Evolutionary conservation across 441 rosid species (phyloP).

Genomic region (Mallotus japonicus): DNA sequence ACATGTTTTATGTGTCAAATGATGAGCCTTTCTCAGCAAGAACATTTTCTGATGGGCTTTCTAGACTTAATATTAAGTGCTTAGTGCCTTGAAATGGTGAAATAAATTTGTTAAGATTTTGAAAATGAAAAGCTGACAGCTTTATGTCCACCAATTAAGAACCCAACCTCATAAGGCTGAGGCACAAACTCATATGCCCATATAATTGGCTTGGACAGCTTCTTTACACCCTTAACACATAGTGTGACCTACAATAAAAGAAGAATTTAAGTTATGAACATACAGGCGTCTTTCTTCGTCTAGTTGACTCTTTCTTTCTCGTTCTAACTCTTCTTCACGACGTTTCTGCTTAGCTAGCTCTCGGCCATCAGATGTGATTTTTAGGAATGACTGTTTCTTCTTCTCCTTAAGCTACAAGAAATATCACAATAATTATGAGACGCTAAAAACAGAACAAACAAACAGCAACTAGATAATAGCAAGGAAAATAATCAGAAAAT

Average conservation of each 20-base stretch:
- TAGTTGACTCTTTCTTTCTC: conserved; percentile 67
- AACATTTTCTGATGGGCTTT: neutral
- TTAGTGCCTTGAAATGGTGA: neutral
- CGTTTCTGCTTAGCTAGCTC: conserved; percentile 90
- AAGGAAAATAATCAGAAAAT: conserved; percentile 9
- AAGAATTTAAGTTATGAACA: conserved; percentile 28
- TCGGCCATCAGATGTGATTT: conserved; percentile 81
- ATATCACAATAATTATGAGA: neutral
- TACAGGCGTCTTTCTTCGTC: conserved; percentile 89
- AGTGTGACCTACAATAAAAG: neutral
- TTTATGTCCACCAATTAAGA: neutral
- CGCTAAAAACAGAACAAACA: neutral
- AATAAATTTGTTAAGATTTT: neutral
- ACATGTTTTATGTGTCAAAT: neutral
- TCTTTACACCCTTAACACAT: neutral
- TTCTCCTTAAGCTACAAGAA: conserved; percentile 75
- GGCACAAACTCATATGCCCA: neutral
- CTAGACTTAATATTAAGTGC: neutral
- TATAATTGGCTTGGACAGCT: neutral
- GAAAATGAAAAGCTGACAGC: neutral
- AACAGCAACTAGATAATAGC: neutral
- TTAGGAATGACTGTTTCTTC: conserved; percentile 74
- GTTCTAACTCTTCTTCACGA: conserved; percentile 68
- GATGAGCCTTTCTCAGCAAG: neutral
- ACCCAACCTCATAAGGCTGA: neutral